Evolutionary conservation across 202 grass and related monocot species (phyloP).

Genomic region (Musa balbisiana): DNA sequence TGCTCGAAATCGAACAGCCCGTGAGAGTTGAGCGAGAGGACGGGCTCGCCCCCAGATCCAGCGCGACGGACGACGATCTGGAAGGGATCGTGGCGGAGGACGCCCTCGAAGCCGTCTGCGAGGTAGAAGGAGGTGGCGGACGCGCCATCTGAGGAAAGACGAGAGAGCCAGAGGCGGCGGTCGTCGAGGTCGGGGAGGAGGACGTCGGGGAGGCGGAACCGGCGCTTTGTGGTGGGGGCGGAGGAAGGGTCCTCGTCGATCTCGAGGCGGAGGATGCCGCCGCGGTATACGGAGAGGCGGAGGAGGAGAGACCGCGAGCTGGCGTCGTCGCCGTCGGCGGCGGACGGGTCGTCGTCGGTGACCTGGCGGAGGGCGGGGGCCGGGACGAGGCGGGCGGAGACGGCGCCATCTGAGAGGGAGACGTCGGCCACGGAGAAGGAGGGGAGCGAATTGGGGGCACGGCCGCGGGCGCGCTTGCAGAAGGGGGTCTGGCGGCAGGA

Average conservation of each 20-base stretch:
- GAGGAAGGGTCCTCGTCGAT: conserved; percentile 76
- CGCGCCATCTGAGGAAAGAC: conserved; percentile 32
- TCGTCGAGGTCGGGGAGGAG: conserved; percentile 58
- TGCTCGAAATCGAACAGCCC: conserved; percentile 94
- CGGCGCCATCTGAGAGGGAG: conserved; percentile 48
- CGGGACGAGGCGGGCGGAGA: conserved; percentile 44
- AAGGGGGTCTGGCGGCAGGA: conserved; percentile 82
- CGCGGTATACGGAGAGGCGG: conserved; percentile 64
- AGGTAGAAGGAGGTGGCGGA: conserved; percentile 58
- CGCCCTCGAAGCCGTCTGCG: conserved; percentile 48
- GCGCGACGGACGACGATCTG: conserved; percentile 60
- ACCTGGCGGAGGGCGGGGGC: conserved; percentile 10
- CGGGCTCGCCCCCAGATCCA: conserved; percentile 30
- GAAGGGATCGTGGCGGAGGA: conserved; percentile 66
- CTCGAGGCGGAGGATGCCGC: conserved; percentile 55
- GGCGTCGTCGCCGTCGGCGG: too few species aligned
- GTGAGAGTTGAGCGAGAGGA: conserved; percentile 81
- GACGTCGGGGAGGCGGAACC: conserved; percentile 79
- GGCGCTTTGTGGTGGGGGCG: conserved; percentile 29
- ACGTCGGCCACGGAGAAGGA: conserved; percentile 42
- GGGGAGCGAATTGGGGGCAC: conserved; percentile 59
- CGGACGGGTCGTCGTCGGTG: conserved; percentile 28
- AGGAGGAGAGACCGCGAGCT: conserved; percentile 41
- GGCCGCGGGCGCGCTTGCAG: conserved; percentile 66
- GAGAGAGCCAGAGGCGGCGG: conserved; percentile 41